Evolutionary conservation across 2,329 filamentous ascomycete genomes (phyloP), one percentile per base, ranked within the genome.

Genomic region (Hypoxylon sp.): DNA sequence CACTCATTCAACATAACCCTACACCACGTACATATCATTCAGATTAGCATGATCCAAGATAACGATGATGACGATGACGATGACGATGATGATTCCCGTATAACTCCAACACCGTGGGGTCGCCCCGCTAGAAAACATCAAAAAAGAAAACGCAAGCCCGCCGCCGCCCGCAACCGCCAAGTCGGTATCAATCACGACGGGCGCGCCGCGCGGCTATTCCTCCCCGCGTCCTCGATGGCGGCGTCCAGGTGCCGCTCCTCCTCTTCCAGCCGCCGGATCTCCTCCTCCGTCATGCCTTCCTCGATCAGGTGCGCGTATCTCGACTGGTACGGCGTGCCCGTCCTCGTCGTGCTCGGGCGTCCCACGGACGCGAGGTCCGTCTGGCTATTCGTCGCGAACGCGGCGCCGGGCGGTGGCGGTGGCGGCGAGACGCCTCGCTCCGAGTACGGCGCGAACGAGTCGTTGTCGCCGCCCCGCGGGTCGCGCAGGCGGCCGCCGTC

Each of bases 221-320:
- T 61, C 12, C 75, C 80, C 2, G 79, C 80, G 55, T 80, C 79
- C 74, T 84, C 83, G 71, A 88, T 88, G 28, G 84, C 86, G 12
- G 79, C 83, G 58, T 88, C 86, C 33, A 89, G 77, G 64, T 84
- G 81, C 64, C 83, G 74, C 75, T 89, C 86, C 72, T 88, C 86
- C 65, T 87, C 85, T 70, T 87, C 85, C 42, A 88, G 68, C 67
- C 83, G 74, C 53, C 81, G 78, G 49, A 88, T 85, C 72, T 88
- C 84, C 0, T 84, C 85, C 7, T 79, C 78, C 49, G 85, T 87
- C 85, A 88, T 88, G 51, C 84, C 83, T n/a, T 87, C 85, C 71
- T 88, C 85, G 3, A 87, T 82, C 32, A 88, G 75, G 64, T 86
- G 84, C 16, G 82, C 81, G 46, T 85, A 83, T 26, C 77, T 77